Evolutionary conservation across 495 filamentous ascomycete genomes (phyloP).

Genomic region (Aspergillus bertholletiae): DNA sequence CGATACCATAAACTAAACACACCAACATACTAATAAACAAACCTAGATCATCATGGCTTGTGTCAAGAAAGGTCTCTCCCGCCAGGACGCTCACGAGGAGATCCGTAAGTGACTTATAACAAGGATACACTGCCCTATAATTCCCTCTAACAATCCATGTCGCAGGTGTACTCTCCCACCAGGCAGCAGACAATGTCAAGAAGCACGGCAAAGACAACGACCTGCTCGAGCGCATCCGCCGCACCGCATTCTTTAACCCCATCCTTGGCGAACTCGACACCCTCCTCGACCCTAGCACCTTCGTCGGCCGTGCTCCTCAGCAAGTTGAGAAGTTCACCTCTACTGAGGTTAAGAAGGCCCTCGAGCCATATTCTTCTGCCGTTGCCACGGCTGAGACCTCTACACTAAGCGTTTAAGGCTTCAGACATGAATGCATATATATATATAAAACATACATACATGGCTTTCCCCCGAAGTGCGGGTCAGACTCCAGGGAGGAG

Average conservation of each 20-base stretch:
- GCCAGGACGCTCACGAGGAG: slow-evolving; percentile 91
- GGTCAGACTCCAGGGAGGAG: neutral
- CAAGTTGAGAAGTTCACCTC: slow-evolving; percentile 56
- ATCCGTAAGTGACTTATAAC: slow-evolving; percentile 46
- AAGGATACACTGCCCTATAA: neutral
- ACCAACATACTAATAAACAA: slow-evolving; percentile 15
- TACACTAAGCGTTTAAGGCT: slow-evolving; percentile 48
- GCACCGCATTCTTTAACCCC: slow-evolving; percentile 74
- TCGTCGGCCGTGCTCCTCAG: slow-evolving; percentile 62
- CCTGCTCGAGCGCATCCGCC: slow-evolving; percentile 75
- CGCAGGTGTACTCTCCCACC: slow-evolving; percentile 73
- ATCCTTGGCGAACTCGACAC: slow-evolving; percentile 71
- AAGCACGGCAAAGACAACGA: slow-evolving; percentile 76
- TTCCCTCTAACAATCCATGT: slow-evolving; percentile 1
- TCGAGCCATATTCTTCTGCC: slow-evolving; percentile 44
- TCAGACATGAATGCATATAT: neutral
- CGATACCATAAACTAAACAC: neutral
- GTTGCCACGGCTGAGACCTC: slow-evolving; percentile 45
- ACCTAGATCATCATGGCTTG: slow-evolving; percentile 80
- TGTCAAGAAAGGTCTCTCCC: slow-evolving; percentile 65
- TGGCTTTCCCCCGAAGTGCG: neutral
- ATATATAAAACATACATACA: neutral
- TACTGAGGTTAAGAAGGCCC: slow-evolving; percentile 49
- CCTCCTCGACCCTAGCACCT: slow-evolving; percentile 64
- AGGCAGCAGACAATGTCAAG: slow-evolving; percentile 81